Percentiles rank a stretch among this genome's conserved stretches.
phyloP scores from a whole-genome alignment of 2,329 filamentous ascomycete species.

The Domatiomyces globalis region DNA sequence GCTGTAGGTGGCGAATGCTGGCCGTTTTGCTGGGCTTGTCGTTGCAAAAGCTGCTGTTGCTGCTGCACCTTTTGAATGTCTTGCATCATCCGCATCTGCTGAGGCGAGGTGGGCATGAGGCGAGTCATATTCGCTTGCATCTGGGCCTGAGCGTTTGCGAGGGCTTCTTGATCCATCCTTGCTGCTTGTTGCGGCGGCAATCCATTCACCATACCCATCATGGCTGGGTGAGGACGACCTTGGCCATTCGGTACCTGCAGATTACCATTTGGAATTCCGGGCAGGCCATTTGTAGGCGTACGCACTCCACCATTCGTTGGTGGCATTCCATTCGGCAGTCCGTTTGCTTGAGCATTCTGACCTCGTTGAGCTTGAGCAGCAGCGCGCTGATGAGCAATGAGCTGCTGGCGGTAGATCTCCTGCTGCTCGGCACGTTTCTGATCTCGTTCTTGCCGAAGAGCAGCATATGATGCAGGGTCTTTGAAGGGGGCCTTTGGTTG shows the following conservation, averaged over 20 bases:
- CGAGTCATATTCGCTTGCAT: conserved; percentile 47
- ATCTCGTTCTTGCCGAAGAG: conserved; percentile 76
- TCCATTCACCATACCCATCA: conserved; percentile 30
- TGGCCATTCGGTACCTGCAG: conserved; percentile 23
- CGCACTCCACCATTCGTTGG: conserved; percentile 18
- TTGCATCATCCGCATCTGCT: conserved; percentile 34
- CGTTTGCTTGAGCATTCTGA: conserved; percentile 29
- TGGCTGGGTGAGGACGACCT: conserved; percentile 25
- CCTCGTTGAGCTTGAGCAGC: conserved; percentile 32
- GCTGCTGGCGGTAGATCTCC: conserved; percentile 49
- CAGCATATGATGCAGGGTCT: conserved; percentile 81
- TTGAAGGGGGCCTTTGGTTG: conserved; percentile 43
- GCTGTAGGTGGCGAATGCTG: conserved; percentile 33
- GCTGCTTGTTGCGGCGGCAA: conserved; percentile 39
- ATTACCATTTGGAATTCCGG: conserved; percentile 25
- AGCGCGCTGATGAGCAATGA: conserved; percentile 42
- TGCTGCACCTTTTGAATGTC: conserved; percentile 35
- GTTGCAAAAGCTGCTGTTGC: conserved; percentile 21
- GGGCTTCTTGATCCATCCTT: not conserved
- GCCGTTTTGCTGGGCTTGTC: conserved; percentile 27
- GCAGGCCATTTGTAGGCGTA: conserved; percentile 8
- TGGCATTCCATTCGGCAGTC: conserved; percentile 35
- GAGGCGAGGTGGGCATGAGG: conserved; percentile 27
- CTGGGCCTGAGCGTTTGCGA: conserved; percentile 52
- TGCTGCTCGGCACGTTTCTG: conserved; percentile 46